These are phyloP conservation scores for Miscanthus lutarioriparius DNA, from an alignment of 176 grass and related monocot species.

Conservation along the genomic window DNA sequence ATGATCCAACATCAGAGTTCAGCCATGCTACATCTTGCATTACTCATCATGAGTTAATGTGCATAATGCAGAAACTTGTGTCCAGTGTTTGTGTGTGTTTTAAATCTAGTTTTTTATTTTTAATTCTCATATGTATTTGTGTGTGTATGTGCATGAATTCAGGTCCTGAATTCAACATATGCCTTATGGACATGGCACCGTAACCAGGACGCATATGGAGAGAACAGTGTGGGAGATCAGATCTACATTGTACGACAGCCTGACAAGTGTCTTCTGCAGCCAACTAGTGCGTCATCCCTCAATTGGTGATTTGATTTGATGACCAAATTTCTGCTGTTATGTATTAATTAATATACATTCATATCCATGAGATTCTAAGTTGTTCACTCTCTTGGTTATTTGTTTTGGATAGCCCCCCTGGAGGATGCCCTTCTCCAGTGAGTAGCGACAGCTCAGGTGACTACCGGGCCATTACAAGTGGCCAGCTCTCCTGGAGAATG, in stretches of 20 bases:
- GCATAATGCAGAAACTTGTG: background rate
- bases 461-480: background rate
- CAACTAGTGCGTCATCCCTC: background rate
- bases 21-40: background rate
- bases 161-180: conserved; percentile 89
- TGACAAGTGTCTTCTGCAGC: conserved; percentile 47
- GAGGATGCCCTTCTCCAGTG: conserved; percentile 2
- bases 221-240: conserved; percentile 67
- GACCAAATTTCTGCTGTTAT: background rate
- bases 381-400: background rate
- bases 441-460: background rate
- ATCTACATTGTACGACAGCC: conserved; percentile 90
- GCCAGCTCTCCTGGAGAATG: background rate
- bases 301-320: conserved; percentile 43
- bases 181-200: conserved; percentile 98
- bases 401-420: conserved; percentile 4
- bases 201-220: conserved; percentile 76
- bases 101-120: background rate
- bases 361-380: background rate
- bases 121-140: background rate
- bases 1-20: background rate
- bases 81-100: background rate
- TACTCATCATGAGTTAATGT: background rate
- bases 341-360: background rate
- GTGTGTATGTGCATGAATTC: background rate